Base-by-base conservation (phyloP, 495 filamentous ascomycete species). In the Penicillium paxilli region DNA sequence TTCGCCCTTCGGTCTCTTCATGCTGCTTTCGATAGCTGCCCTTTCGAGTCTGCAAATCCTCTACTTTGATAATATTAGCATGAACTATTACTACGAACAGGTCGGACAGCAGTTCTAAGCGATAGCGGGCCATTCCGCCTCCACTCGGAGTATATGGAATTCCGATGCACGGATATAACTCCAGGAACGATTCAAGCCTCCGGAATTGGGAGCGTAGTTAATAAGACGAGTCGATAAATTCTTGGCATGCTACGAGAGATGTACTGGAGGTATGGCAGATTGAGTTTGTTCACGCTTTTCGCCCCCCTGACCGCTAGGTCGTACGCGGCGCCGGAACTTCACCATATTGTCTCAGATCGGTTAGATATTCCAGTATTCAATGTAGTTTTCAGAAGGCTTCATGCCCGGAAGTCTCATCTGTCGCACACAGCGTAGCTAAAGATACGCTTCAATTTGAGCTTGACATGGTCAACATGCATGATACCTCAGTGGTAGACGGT, bases 301-400 rank as follows among this genome's bases (percentile, higher is more conserved):
- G 23, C 45, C 45, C 51, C 51, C 51, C 51, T 57, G 40, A 26
- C 16, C 16, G 23, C 44, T 2, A 9, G 6, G 49, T 51, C 23
- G 46, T 48, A 54, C 55, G 25, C 33, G 45, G 21, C 30, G 19
- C 23, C 49, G 44, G 55, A 54, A 19, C 11, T 40, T 33, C 17
- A 53, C 48, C 42, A 38, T 35, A 12, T 51, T 54, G 62, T 65
- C 51, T 49, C 49, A 58, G 52, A 52, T 20, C 20, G 42, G 30
- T 33, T 14, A 38, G 11, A 10, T 16, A 38, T 38, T 16, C 35
- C 16, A 19, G 35, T 16, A 16, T 9, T n/a, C 5, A 7, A 16
- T 38, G 35, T 16, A 7, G 17, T 38, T 38, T 16, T 38, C 6
- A 19, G 14, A 38, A 16, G n/a, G 35, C n/a, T n/a, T n/a, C 14